Base-by-base conservation (phyloP, 179 eudicot genomes). In the Kewa caespitosa region DNA sequence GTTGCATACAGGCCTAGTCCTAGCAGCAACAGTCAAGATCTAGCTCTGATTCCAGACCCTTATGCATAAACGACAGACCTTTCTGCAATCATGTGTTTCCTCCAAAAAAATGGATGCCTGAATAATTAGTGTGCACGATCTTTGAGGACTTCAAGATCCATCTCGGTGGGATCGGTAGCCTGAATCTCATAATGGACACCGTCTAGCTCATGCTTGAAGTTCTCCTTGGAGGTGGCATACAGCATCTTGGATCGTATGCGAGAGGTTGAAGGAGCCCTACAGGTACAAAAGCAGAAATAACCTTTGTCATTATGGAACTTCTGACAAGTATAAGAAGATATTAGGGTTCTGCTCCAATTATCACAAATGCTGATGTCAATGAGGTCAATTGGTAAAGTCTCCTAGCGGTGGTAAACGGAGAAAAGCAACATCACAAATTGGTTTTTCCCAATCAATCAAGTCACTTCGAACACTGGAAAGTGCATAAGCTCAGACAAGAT, bases 141-240 rank as follows among this genome's bases (percentile, higher is more conserved):
- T 75, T 70, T 84, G 33, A 90, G 72, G 46, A 90, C 94, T 61
- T 89, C 89, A 54, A 89, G 88, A 73, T 92, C 95, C 92, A 92
- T 85, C 66, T 90, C 97, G 0, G 91, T 75, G 13, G 89, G 90
- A 67, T 92, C 97, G 14, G 95, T 92, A 6, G 97, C 97, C 70
- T 92, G 97, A 84, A 89, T 86, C 81, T 90, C 95, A 33, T 85
- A 90, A 79, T 92, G 90, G 52, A 92, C 73, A 13, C 95, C 95
- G 25, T 92, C 92, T 60, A 92, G 79, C 85, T 82, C 91, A 23
- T 86, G 83, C 80, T 81, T 89, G 79, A 90, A 83, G 34, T 85
- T 82, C 52, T 86, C 90, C 80, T 90, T 92, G 27, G 95, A 85
- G 37, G 93, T 90, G 17, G 95, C 97, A 38, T 90, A 90, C 60